Conservation (phyloP, 2,329 filamentous ascomycete species). For the Alternaria infectoria region DNA sequence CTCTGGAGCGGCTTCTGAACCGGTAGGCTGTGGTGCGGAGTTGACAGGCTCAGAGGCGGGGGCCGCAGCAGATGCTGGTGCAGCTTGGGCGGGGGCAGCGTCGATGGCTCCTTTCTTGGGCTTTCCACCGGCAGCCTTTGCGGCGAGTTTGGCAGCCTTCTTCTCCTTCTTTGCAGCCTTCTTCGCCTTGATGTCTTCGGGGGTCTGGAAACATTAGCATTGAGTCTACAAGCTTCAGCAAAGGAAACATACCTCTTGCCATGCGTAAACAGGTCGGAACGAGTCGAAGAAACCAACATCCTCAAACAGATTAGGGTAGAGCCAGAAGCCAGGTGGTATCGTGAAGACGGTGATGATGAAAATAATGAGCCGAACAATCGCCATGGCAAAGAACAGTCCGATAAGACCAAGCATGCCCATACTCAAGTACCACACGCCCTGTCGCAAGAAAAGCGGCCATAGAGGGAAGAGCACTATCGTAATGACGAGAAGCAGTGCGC, state of each 20-base stretch:
- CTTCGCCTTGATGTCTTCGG: slow-evolving; percentile 53
- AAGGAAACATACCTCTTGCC: slow-evolving; percentile 79
- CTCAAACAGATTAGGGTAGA: slow-evolving; percentile 97
- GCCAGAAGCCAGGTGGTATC: slow-evolving; percentile 87
- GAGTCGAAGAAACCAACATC: slow-evolving; percentile 98
- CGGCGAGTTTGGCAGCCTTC: slow-evolving; percentile 41
- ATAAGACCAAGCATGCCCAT: slow-evolving; percentile 91
- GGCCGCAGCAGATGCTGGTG: slow-evolving; percentile 4
- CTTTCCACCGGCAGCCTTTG: slow-evolving; percentile 39
- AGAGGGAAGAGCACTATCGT: slow-evolving; percentile 92
- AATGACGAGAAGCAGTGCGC: slow-evolving; percentile 84
- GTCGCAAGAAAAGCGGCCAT: slow-evolving; percentile 88
- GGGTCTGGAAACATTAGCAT: slow-evolving; percentile 30
- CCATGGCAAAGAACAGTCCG: slow-evolving; percentile 95
- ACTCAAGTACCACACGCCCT: slow-evolving; percentile 96
- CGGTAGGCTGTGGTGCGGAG: slow-evolving; percentile 37
- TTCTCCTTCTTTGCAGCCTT: slow-evolving; percentile 51
- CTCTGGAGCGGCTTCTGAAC: slow-evolving; percentile 28
- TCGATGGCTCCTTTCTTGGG: slow-evolving; percentile 44
- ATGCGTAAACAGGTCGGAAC: slow-evolving; percentile 95
- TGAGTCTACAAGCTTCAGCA: not conserved
- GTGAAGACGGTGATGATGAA: slow-evolving; percentile 92
- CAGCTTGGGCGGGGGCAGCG: slow-evolving; percentile 28
- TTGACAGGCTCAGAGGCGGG: slow-evolving; percentile 23
- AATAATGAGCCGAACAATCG: slow-evolving; percentile 92